Evolutionary conservation across 73 alveolate genomes (phyloP), one percentile per base, ranked within the genome.

Genomic region (Paraurostyla sp.): DNA sequence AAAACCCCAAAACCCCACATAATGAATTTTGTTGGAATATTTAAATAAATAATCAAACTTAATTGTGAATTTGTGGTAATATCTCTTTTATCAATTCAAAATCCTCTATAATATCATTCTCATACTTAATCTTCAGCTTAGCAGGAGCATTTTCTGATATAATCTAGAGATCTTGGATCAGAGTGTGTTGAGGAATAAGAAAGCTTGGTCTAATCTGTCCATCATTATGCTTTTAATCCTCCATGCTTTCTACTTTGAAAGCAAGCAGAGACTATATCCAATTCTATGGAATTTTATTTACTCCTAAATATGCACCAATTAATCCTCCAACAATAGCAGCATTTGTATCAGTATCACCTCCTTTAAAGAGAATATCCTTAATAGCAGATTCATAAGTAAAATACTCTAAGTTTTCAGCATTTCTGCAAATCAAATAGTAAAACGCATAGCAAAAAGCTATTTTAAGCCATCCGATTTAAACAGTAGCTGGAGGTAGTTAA

Each of bases 381-480:
- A 76, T 29, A 9, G 81, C 81, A 20, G 40, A 38, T 52, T 76
- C 23, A 32, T 7, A 76, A 56, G 46, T 9, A n/a, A n/a, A n/a
- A n/a, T n/a, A n/a, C n/a, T n/a, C n/a, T n/a, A n/a, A n/a, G n/a
- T n/a, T n/a, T n/a, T n/a, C n/a, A n/a, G n/a, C n/a, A 18, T 23
- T 6, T 52, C 27, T 27, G 20, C 51, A 13, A 11, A 13, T 80
- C 41, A 85, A 27, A 38, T 11, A 38, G 25, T 68, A 42, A 38
- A 85, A 18, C 18, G 71, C 22, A 35, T 85, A 50, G 4, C 23
- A 57, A 80, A 85, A 85, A 7, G 93, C 83, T 11, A 80, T 85
- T 49, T 49, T 80, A 59, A 46, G 45, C 91, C 83, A 80, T 25
- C 93, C 90, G 33, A 42, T 32, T 52, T 46, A 38, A n/a, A 69